Evolutionary conservation across 2,329 filamentous ascomycete species (phyloP).

Genomic region (Xylariaceae sp.): DNA sequence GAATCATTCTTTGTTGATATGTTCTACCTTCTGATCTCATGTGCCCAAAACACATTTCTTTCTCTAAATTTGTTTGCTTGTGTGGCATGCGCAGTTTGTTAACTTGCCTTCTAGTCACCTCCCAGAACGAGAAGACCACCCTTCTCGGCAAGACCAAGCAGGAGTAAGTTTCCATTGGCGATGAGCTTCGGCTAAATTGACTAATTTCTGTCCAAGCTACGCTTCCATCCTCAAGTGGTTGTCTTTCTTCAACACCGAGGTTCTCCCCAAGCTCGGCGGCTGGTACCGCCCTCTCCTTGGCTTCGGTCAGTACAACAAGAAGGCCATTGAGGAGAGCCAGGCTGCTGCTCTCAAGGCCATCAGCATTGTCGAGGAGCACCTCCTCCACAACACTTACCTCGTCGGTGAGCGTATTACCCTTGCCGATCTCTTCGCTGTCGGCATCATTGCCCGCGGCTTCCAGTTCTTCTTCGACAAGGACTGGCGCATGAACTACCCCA

Average conservation of each 20-base stretch:
- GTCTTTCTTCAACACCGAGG: constrained; percentile 90
- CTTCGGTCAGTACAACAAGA: constrained; percentile 91
- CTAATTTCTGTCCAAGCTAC: constrained; percentile 50
- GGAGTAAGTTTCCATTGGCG: constrained; percentile 57
- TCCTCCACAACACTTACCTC: constrained; percentile 90
- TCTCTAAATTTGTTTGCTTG: neutral
- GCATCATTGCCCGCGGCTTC: constrained; percentile 81
- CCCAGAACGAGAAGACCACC: constrained; percentile 99
- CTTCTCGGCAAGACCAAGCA: constrained; percentile 99
- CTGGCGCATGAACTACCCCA: constrained; percentile 79
- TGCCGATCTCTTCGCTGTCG: constrained; percentile 81
- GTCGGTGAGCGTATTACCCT: constrained; percentile 97
- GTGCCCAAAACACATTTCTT: constrained; percentile 26
- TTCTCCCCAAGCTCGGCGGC: constrained; percentile 65
- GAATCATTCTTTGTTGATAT: constrained; percentile 81
- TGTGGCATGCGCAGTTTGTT: constrained; percentile 22
- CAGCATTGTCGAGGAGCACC: constrained; percentile 75
- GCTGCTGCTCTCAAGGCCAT: constrained; percentile 65
- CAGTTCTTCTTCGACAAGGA: constrained; percentile 90
- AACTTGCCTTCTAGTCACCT: constrained; percentile 64
- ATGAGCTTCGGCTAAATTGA: neutral
- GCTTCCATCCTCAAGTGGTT: constrained; percentile 97
- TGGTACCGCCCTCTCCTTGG: constrained; percentile 89
- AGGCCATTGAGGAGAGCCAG: constrained; percentile 75
- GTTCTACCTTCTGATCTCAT: constrained; percentile 74